A percentile compares a stretch with the other conserved stretches of the same genome.
These are phyloP conservation scores for Lolium multiflorum DNA, from an alignment of 176 grass and related monocot genomes.

Conservation along the genomic window DNA sequence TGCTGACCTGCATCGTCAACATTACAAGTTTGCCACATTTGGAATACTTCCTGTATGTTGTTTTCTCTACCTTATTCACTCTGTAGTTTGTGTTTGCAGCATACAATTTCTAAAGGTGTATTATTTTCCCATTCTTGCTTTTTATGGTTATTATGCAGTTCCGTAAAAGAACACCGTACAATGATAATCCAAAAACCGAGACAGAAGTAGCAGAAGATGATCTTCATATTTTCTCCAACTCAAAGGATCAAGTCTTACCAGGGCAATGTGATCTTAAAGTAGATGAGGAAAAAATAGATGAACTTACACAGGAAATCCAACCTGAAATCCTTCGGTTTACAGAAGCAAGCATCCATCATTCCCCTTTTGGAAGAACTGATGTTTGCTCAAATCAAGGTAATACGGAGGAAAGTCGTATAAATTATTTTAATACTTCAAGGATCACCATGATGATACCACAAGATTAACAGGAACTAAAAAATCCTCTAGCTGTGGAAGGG, in stretches of 20 bases:
- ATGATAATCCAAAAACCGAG: neutral
- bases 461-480: neutral
- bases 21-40: constrained; percentile 18
- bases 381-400: neutral
- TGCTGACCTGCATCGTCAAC: constrained; percentile 20
- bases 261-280: neutral
- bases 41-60: neutral
- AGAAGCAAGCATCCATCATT: neutral
- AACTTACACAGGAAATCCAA: neutral
- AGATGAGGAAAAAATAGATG: neutral
- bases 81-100: neutral
- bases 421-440: neutral
- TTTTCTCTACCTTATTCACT: neutral
- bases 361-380: neutral
- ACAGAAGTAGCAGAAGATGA: neutral
- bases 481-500: neutral
- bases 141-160: neutral
- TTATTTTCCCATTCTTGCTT: neutral
- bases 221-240: neutral
- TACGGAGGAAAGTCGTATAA: neutral
- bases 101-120: neutral
- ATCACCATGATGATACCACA: neutral
- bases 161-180: neutral
- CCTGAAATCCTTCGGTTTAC: neutral
- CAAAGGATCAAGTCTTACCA: neutral